Base-by-base conservation (phyloP, 805 yeast genomes). In the Lachancea waltii region DNA sequence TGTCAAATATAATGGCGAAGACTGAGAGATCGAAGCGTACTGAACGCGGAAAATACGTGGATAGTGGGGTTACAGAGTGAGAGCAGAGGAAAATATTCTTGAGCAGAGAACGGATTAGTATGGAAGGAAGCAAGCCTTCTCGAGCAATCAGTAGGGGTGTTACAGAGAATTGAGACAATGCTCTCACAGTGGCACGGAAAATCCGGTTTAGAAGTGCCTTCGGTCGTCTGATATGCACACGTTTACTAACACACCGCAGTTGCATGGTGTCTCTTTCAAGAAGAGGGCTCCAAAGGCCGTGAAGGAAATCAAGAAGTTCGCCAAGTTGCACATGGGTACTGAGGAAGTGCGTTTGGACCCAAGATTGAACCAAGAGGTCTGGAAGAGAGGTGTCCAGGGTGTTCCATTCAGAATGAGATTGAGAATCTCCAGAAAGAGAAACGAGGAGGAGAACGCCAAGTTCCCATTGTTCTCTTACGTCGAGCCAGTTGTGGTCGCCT, bases 311-410 rank as follows among this genome's bases (percentile, higher is more conserved):
- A 90, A 86, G 81, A 87, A 85, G 75, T 92, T 92, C 70, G 97
- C 97, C 67, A 79, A 85, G 70, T 80, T 85, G 77, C 97, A 90
- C 84, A 86, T 92, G 92, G 97, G 97, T 70, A 92, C 99, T 64
- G 73, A 83, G 54, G 99, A 92, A 70, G 97, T 92, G 72, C 92
- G 98, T 80, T 75, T 92, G 65, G 97, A 92, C 75, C 97, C 98
- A 68, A 85, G 81, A 74, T 79, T 92, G 73, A 92, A 92, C 85
- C 92, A 89, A 73, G 94, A 82, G 67, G 79, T 92, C 77, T 92
- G 98, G 98, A 83, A 85, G 74, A 89, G 95, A 79, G 98, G 98
- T 79, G 81, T 92, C 76, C 87, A 89, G 80, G 97, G 97, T 78
- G 95, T 86, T 65, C 95, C 95, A 70, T 77, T 75, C 86, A 89